Conservation (phyloP, 345 rosid genomes). For the Gossypium stocksii region DNA sequence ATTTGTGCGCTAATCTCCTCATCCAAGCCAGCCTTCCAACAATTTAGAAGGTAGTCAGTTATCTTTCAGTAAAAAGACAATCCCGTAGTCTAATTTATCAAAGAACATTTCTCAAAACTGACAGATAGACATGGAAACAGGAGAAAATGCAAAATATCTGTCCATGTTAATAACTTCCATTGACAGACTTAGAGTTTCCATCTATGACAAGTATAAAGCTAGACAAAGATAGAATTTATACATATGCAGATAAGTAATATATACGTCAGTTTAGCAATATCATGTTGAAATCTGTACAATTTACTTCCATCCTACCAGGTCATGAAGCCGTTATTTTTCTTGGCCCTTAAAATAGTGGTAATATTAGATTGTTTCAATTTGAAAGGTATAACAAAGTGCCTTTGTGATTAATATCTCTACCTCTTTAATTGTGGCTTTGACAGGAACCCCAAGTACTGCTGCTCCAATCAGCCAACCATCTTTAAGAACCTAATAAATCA, state of each 20-base stretch:
- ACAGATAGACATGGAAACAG: not conserved
- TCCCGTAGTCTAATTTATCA: not conserved
- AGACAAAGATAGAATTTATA: not conserved
- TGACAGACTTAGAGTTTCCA: not conserved
- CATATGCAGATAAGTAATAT: not conserved
- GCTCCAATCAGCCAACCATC: constrained; percentile 79
- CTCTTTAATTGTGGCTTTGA: constrained; percentile 97
- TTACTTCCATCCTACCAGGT: constrained; percentile 1
- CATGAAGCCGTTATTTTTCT: not conserved
- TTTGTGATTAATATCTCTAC: constrained; percentile 28
- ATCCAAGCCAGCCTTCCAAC: not conserved
- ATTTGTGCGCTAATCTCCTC: not conserved
- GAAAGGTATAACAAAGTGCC: not conserved
- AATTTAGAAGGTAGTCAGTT: not conserved
- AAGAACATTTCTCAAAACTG: constrained; percentile 1
- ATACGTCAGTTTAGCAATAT: not conserved
- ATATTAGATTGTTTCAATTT: not conserved
- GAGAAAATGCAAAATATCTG: not conserved
- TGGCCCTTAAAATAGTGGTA: not conserved
- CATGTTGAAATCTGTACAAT: not conserved
- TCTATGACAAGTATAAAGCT: not conserved
- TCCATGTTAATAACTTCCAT: not conserved
- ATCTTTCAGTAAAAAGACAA: not conserved
- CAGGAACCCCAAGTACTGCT: constrained; percentile 94
- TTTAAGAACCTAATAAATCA: constrained; percentile 55